These are phyloP conservation scores for Xylariales sp. DNA, from an alignment of 2,329 filamentous ascomycete genomes.

Conservation along the genomic window DNA sequence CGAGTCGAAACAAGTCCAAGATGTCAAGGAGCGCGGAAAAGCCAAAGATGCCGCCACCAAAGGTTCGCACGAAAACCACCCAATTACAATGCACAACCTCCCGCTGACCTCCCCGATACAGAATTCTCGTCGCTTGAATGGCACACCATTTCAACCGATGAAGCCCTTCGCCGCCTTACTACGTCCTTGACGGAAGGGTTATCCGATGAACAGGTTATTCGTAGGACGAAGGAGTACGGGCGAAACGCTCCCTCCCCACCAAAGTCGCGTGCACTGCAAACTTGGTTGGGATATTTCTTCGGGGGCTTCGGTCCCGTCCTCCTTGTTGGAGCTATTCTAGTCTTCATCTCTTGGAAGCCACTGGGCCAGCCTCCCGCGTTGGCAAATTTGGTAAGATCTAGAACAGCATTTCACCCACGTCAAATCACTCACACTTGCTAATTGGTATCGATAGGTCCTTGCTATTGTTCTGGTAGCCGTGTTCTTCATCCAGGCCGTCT, in stretches of 20 bases:
- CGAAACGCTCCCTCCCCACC: slow-evolving; percentile 75
- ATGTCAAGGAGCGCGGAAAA: slow-evolving; percentile 54
- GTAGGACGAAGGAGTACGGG: slow-evolving; percentile 69
- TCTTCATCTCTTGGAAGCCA: slow-evolving; percentile 82
- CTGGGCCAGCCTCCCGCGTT: slow-evolving; percentile 75
- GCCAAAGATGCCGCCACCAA: slow-evolving; percentile 58
- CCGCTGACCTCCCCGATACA: slow-evolving; percentile 47
- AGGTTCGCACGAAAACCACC: slow-evolving; percentile 32
- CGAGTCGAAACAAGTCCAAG: slow-evolving; percentile 60
- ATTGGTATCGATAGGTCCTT: slow-evolving; percentile 60
- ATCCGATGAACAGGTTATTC: slow-evolving; percentile 66
- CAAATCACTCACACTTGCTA: slow-evolving; percentile 7
- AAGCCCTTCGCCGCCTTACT: slow-evolving; percentile 69
- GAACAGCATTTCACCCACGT: background rate
- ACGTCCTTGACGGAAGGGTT: slow-evolving; percentile 69
- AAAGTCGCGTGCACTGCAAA: slow-evolving; percentile 68
- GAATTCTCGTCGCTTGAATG: slow-evolving; percentile 74
- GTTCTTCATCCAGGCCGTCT: slow-evolving; percentile 75
- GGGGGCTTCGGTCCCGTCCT: slow-evolving; percentile 80
- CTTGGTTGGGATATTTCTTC: slow-evolving; percentile 77
- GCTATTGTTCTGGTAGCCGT: slow-evolving; percentile 79
- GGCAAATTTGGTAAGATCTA: slow-evolving; percentile 66
- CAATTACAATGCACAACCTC: background rate
- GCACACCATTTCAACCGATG: slow-evolving; percentile 69
- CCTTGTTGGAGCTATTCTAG: slow-evolving; percentile 74